Evolutionary conservation across 2,329 filamentous ascomycete species (phyloP), one percentile per base, ranked within the genome.

Genomic region (Fusarium drepaniforme): DNA sequence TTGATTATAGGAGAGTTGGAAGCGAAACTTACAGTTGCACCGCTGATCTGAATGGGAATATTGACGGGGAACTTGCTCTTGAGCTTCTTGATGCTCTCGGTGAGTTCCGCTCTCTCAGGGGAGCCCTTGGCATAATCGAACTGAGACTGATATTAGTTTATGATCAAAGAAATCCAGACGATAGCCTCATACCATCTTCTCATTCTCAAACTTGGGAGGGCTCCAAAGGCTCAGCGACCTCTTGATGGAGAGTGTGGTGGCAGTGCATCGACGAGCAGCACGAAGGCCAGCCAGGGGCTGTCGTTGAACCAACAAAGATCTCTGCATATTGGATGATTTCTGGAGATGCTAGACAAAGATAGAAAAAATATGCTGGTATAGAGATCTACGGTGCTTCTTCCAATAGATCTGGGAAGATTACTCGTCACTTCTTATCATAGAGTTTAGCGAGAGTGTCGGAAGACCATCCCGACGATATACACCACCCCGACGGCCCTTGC

Each of bases 81-180:
- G 35, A 77, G 70, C 42, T 64, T 71, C 44, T 68, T 70, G 21
- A 76, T 60, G 0, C 67, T 70, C 23, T 76, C 64, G 4, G 70
- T 76, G 8, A 77, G 62, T 5, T 76, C 33, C 2, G 71, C 67
- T 3, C 75, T 61, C 30, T 77, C 75, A 0, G 72, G 68, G 0
- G 75, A 76, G 4, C 75, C 72, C 23, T 76, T 77, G 16, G 74
- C 75, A 5, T 76, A 76, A 5, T 76, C 66, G 1, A 75, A 72
- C 75, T 77, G 25, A 42, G 1, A n/a, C 2, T 5, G 6, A 2
- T n/a, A 18, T 75, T 13, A 75, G 62, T 2, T 1, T 0, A 8
- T 4, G 4, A 9, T 5, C n/a, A 9, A 8, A 3, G 3, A 0
- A 5, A 0, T 0, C 0, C 12, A 4, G 0, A n/a, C 9, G 18